Evolutionary conservation across 768 basidiomycete genomes (phyloP), one percentile per base, ranked within the genome.

Genomic region (Brasilioporus rufonigricans): DNA sequence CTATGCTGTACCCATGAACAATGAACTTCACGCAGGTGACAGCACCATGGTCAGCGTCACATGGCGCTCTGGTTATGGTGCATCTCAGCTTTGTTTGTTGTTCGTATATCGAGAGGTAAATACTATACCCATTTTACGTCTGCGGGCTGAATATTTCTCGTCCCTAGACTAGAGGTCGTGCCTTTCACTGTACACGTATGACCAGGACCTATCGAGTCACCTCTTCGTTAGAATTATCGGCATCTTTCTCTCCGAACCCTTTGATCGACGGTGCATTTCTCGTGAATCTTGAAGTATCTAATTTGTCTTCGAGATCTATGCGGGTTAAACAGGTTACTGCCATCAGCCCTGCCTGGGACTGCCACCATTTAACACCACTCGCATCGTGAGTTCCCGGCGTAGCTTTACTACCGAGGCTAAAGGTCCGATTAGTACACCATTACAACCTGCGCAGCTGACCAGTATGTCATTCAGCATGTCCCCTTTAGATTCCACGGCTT

Each of bases 321-420:
- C 61, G 68, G 16, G 58, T 94, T 18, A 76, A 75, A 4, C 84
- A 89, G 59, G 61, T 93, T 8, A 80, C 78, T 4, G 77, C 81
- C 26, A 58, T 91, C 47, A 92, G 91, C 60, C 82, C 89, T 1
- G 72, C 74, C 6, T 94, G 93, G 93, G 67, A 69, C 39, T 85
- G 81, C 56, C 66, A 68, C 2, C 62, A 78, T 8, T 50, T 80
- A n/a, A 59, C 69, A 2, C 67, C 73, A 11, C 58, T 65, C 16
- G 58, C 66, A 19, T 63, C 73, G 85, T 87, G 60, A 67, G 87
- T 74, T 23, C 32, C 41, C 1, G 7, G 2, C 18, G 16, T 52
- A 1, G 23, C 24, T 50, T 47, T 45, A 16, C 18, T 41, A 21
- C 45, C 32, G 44, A 46, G 13, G 33, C 65, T 49, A 43, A 63